Evolutionary conservation across 1,139 yeast species (phyloP), one percentile per base, ranked within the genome.

Genomic region (Lodderomyces beijingensis): DNA sequence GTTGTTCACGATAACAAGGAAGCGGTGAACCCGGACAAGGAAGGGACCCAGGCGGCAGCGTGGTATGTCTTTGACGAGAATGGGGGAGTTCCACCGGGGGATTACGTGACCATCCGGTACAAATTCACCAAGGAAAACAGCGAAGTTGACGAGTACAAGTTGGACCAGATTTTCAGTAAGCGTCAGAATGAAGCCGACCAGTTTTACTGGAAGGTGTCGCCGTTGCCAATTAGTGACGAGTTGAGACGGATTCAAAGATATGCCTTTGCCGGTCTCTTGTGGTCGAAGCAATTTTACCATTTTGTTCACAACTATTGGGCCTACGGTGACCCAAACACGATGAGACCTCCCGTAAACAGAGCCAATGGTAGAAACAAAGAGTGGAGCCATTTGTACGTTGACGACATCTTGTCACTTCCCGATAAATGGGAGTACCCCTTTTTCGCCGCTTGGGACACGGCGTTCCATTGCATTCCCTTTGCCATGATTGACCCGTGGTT

Each of bases 361-460:
- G 89, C 89, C 16, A 75, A 81, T 51, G 86, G 91, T 19, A 74
- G 96, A 59, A 87, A 87, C 56, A 75, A 77, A 47, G 87, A 85
- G 37, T 89, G 97, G 97, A 79, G 77, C 45, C 95, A 89, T 56
- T 65, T 89, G 57, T 87, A 87, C 58, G 82, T 86, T 49, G 93
- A 88, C 53, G 96, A 89, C 55, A 76, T 89, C 34, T 67, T 89
- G 46, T 85, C 95, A 1, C 72, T 89, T 65, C 97, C 97, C 3
- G 97, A 89, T 54, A 89, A 87, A 57, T 89, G 96, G 89, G 97
- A 89, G 57, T 89, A 89, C 56, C 96, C 96, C 3, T 89, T 89
- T 55, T 89, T 89, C 57, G 96, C 96, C 8, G 93, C 96, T 4
- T 89, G 97, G 97, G 97, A 89, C 56, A 83, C 95, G 2, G 95